These are phyloP conservation scores for Phytophthora quininea DNA, from an alignment of 352 stramenopile species.

Conservation along the genomic window DNA sequence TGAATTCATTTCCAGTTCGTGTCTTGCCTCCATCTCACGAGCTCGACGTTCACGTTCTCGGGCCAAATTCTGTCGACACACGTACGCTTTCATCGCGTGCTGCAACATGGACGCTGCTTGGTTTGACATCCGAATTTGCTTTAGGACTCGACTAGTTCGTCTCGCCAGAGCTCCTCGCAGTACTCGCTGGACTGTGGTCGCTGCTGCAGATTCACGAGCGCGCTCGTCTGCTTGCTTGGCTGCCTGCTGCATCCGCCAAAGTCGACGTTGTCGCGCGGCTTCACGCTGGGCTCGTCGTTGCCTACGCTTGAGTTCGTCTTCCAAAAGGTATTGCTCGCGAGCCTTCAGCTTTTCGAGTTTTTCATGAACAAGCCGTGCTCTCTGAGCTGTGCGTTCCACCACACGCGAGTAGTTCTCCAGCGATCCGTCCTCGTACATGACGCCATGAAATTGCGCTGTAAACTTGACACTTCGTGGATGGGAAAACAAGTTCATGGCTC, in stretches of 20 bases:
- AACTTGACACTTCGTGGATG: constrained; percentile 67
- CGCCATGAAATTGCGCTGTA: constrained; percentile 68
- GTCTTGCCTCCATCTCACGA: constrained; percentile 32
- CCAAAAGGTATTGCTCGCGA: constrained; percentile 48
- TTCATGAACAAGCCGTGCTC: constrained; percentile 47
- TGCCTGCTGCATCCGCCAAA: constrained; percentile 56
- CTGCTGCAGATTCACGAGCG: constrained; percentile 43
- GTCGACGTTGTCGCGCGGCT: constrained; percentile 42
- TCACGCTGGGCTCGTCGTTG: constrained; percentile 49
- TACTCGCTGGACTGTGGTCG: constrained; percentile 46
- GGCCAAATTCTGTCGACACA: constrained; percentile 26
- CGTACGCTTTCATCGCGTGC: constrained; percentile 37
- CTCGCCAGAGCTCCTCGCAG: constrained; percentile 45
- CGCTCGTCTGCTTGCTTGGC: constrained; percentile 53
- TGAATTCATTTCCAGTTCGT: constrained; percentile 37
- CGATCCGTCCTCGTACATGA: constrained; percentile 69
- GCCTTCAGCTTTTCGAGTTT: constrained; percentile 54
- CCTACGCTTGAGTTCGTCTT: constrained; percentile 46
- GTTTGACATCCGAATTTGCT: constrained; percentile 23
- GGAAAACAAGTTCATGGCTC: constrained; percentile 60
- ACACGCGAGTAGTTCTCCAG: constrained; percentile 77
- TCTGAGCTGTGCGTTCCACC: constrained; percentile 56
- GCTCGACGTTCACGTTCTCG: constrained; percentile 26
- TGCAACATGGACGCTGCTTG: constrained; percentile 43
- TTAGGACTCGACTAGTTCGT: constrained; percentile 8